Conservation (phyloP, 805 yeast species). For the Spathaspora passalidarum region DNA sequence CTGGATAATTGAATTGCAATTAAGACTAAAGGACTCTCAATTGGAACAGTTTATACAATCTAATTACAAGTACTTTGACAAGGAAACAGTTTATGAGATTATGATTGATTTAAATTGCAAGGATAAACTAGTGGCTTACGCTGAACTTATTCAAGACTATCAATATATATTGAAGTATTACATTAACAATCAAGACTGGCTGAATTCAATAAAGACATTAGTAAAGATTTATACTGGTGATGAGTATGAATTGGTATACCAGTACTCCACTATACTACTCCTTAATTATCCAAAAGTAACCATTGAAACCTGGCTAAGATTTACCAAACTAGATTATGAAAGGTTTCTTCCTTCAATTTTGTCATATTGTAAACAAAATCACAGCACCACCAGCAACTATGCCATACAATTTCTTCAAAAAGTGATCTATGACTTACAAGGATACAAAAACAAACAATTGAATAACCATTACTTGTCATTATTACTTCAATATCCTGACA, state of each 20-base stretch:
- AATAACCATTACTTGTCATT: conserved; percentile 72
- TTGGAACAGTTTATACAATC: conserved; percentile 45
- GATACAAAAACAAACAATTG: conserved; percentile 42
- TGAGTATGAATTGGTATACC: conserved; percentile 46
- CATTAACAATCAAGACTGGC: conserved; percentile 71
- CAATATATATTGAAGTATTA: conserved; percentile 67
- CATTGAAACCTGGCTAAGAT: conserved; percentile 73
- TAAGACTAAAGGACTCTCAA: conserved; percentile 36
- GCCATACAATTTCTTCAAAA: conserved; percentile 63
- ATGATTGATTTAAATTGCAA: conserved; percentile 64
- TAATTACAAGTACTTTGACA: conserved; percentile 54
- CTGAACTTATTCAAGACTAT: conserved; percentile 65
- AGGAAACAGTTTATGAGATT: conserved; percentile 67
- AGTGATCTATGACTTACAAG: conserved; percentile 37
- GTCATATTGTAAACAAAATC: conserved; percentile 53
- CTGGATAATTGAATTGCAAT: conserved; percentile 62
- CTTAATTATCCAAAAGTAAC: conserved; percentile 68
- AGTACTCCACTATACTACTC: conserved; percentile 65
- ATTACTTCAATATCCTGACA: conserved; percentile 45
- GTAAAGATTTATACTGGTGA: conserved; percentile 40
- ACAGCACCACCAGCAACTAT: conserved; percentile 41
- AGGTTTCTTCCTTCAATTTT: conserved; percentile 74
- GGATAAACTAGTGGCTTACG: conserved; percentile 62
- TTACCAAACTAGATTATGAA: conserved; percentile 39
- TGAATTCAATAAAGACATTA: conserved; percentile 59